Evolutionary conservation across 1,139 yeast genomes (phyloP), one percentile per base, ranked within the genome.

Genomic region (Geotrichum macrosporum): DNA sequence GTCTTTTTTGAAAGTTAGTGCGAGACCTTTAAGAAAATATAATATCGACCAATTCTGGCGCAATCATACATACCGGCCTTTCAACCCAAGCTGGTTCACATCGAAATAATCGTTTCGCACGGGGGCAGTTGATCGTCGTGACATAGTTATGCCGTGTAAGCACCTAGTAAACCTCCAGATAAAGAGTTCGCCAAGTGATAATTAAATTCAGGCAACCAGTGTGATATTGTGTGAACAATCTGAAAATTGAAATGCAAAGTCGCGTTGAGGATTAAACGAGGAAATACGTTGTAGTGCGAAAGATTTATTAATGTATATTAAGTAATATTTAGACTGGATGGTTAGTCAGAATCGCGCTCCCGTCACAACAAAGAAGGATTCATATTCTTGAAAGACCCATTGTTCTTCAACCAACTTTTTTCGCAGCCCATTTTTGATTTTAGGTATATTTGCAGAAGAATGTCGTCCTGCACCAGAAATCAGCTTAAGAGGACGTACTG

Each of bases 381-480:
- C 24, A n/a, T 45, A 44, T 51, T 60, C 64, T 13, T 47, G 51
- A 41, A 32, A 60, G 35, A 35, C 46, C 54, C 57, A 55, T 1
- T 47, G 37, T 10, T 43, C 51, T 19, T 54, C 53, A 5, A 32
- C 38, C 21, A 63, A 49, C 10, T 55, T 48, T 40, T 53, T 53
- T 19, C 62, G 54, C 8, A 63, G 49, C 18, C 59, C 64, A 33
- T 59, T 58, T 44, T 62, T 63, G 44, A 62, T 57, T 34, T 55
- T 56, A 4, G 67, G 65, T 5, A 62, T 54, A 5, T 63, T 63
- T 5, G 53, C 59, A n/a, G 44, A 52, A 21, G 64, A 58, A 44
- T 63, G 67, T 3, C 50, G 46, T 9, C 67, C 67, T 1, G 63
- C 56, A 3, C 67, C 67, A 0, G 67, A 61, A 32, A 63, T 56